phyloP scores from a whole-genome alignment of 495 filamentous ascomycete species.

The Neurospora sp. region DNA sequence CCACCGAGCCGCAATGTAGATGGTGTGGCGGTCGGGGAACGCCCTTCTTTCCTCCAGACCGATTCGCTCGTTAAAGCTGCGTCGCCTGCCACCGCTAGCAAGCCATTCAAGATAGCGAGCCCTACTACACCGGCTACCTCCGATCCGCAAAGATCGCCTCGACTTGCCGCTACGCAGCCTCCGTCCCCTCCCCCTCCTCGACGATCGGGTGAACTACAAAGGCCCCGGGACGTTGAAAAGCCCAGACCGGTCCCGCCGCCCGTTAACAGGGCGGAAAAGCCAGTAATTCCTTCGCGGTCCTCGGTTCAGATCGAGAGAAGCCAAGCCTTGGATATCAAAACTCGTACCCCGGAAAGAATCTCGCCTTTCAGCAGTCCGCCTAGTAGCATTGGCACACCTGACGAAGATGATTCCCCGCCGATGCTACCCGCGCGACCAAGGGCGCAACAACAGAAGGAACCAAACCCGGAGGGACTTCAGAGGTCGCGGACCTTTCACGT shows the following conservation, averaged over 20 bases:
- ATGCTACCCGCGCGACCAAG: slow-evolving; percentile 32
- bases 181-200: slow-evolving; percentile 46
- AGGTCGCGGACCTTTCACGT: slow-evolving; percentile 19
- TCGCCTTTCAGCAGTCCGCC: slow-evolving; percentile 92
- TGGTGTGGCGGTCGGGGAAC: slow-evolving; percentile 23
- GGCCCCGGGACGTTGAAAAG: slow-evolving; percentile 30
- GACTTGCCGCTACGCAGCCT: slow-evolving; percentile 29
- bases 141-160: slow-evolving; percentile 35
- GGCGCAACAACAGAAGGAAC: slow-evolving; percentile 10
- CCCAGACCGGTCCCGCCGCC: slow-evolving; percentile 45
- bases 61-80: slow-evolving; percentile 38
- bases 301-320: slow-evolving; percentile 16
- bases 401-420: slow-evolving; percentile 33
- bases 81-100: slow-evolving; percentile 40
- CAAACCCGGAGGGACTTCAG: slow-evolving; percentile 7
- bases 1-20: slow-evolving; percentile 46
- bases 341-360: slow-evolving; percentile 29
- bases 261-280: slow-evolving; percentile 74
- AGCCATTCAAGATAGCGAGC: slow-evolving; percentile 43
- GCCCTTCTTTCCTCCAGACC: slow-evolving; percentile 31
- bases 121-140: slow-evolving; percentile 35
- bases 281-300: slow-evolving; percentile 43
- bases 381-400: slow-evolving; percentile 56
- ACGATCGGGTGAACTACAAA: slow-evolving; percentile 39
- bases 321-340: slow-evolving; percentile 21